Percentiles rank a stretch among this genome's conserved stretches.
Evolutionary conservation across 305 asterid genomes (phyloP).

Genomic region (Solanum hybrid): DNA sequence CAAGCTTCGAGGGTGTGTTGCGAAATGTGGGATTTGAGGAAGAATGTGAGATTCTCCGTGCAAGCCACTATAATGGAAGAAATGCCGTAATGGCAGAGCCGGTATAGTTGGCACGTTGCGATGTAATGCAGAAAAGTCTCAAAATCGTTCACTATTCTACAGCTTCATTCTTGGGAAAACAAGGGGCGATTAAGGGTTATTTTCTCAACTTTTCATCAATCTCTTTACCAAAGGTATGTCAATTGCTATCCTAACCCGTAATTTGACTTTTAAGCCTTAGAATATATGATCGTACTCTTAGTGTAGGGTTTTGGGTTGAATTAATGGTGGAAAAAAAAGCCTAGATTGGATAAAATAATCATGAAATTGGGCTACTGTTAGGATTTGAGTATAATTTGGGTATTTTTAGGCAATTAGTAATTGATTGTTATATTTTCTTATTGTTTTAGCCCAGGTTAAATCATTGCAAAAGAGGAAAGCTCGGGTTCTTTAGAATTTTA

Average conservation of each 20-base stretch:
- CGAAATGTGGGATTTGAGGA: neutral
- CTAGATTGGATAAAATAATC: neutral
- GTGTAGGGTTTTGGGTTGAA: neutral
- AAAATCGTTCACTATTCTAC: neutral
- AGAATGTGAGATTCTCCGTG: neutral
- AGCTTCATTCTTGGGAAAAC: neutral
- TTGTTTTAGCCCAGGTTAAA: neutral
- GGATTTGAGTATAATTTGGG: neutral
- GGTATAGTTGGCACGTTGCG: neutral
- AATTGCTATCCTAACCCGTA: neutral
- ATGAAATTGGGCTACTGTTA: neutral
- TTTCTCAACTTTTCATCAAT: neutral
- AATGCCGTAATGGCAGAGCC: neutral
- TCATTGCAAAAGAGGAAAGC: neutral
- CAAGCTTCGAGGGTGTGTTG: neutral
- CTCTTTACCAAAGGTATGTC: neutral
- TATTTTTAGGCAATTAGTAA: no score
- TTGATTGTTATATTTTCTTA: neutral
- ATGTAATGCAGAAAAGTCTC: neutral
- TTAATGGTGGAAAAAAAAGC: neutral
- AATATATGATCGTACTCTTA: neutral
- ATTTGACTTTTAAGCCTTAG: neutral
- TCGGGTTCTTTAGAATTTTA: neutral
- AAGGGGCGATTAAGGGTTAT: neutral
- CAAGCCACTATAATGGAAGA: neutral